Base-by-base conservation (phyloP, 164 flowering plant genomes). In the Warburgia ugandensis region DNA sequence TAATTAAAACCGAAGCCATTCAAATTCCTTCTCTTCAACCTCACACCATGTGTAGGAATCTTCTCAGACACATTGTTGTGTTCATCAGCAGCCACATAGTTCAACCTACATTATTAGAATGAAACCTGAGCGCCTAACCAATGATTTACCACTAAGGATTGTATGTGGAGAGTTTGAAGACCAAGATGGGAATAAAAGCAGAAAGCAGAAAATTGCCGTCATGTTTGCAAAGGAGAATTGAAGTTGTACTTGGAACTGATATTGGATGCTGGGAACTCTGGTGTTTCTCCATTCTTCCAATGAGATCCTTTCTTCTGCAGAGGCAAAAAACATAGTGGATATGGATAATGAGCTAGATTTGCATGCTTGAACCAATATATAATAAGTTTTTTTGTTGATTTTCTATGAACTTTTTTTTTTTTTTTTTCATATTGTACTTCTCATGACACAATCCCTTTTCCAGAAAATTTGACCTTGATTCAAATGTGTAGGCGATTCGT, bases 291-390 rank as follows among this genome's bases (percentile, higher is more conserved):
- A 73, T 83, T 84, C 66, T 70, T 84, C 77, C 71, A 68, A 30
- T 74, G 84, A 28, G 74, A 50, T 58, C 79, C 89, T 70, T 70
- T 88, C 66, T 68, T 88, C 99, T 92, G 77, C 59, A 6, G n/a
- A n/a, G n/a, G n/a, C n/a, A n/a, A n/a, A n/a, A n/a, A n/a, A n/a
- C n/a, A n/a, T n/a, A n/a, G n/a, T n/a, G n/a, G n/a, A n/a, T n/a
- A n/a, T n/a, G n/a, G n/a, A n/a, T n/a, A n/a, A n/a, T n/a, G n/a
- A n/a, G n/a, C n/a, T n/a, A n/a, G n/a, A n/a, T n/a, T n/a, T n/a
- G n/a, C n/a, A n/a, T n/a, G n/a, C n/a, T n/a, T n/a, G n/a, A n/a
- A n/a, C n/a, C n/a, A n/a, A n/a, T n/a, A n/a, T n/a, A n/a, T n/a
- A n/a, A n/a, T n/a, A n/a, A n/a, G n/a, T n/a, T n/a, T n/a, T n/a